These are phyloP conservation scores for Blastobotrys indianensis DNA, from an alignment of 1,139 yeast species.

Conservation along the genomic window DNA sequence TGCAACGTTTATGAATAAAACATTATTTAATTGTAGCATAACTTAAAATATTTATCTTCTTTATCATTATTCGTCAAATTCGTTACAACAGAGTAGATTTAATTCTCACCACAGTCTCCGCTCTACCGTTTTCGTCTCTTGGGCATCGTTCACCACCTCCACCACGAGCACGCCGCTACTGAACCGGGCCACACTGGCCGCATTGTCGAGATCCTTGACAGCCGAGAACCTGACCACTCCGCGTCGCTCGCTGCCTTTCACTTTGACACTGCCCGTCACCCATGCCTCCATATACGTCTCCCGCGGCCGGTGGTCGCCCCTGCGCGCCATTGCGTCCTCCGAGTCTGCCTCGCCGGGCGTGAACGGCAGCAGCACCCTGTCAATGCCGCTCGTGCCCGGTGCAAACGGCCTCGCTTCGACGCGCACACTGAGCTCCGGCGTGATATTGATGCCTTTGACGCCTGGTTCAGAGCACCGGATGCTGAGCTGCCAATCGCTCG, in stretches of 20 bases:
- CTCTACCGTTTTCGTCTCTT: not conserved
- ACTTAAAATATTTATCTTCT: not conserved
- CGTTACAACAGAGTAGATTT: not conserved
- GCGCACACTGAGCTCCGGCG: slow-evolving; percentile 15
- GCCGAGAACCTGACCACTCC: slow-evolving; percentile 19
- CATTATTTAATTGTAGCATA: not conserved
- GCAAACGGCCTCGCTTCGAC: slow-evolving; percentile 19
- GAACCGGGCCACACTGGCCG: slow-evolving; percentile 19
- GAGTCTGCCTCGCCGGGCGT: slow-evolving; percentile 19
- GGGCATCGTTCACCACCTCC: not conserved
- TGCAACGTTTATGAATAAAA: not conserved
- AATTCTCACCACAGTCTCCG: slow-evolving; percentile 11
- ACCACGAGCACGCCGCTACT: slow-evolving; percentile 9
- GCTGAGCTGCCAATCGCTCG: slow-evolving; percentile 15
- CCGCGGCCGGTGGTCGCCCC: slow-evolving; percentile 3
- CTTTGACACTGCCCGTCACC: slow-evolving; percentile 18
- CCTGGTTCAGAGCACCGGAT: slow-evolving; percentile 23
- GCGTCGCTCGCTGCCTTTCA: slow-evolving; percentile 8
- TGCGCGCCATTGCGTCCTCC: slow-evolving; percentile 18
- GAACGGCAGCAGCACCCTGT: slow-evolving; percentile 20
- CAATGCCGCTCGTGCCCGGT: slow-evolving; percentile 16
- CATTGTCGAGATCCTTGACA: slow-evolving; percentile 18
- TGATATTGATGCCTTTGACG: slow-evolving; percentile 19
- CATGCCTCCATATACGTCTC: slow-evolving; percentile 17
- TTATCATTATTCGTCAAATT: no score